A percentile compares a stretch with the other conserved stretches of the same genome.
Evolutionary conservation across 2,329 filamentous ascomycete species (phyloP).

Genomic region (Penicillium palitans): DNA sequence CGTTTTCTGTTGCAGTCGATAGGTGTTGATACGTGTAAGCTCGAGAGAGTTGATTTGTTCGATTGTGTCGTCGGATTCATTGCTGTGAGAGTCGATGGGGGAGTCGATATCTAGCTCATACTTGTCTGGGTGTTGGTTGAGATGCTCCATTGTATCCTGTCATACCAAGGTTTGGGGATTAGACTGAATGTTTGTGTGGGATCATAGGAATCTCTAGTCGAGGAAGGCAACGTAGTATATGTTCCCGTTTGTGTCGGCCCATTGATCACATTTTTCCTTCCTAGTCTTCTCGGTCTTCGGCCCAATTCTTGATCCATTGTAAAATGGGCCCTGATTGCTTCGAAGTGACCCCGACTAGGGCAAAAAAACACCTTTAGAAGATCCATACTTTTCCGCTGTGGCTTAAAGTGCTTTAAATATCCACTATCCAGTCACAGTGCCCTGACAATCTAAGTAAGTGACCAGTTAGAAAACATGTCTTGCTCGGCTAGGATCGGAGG

Average conservation of each 20-base stretch:
- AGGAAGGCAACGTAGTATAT: constrained; percentile 2
- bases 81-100: constrained; percentile 6
- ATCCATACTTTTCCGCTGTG: constrained; percentile 21
- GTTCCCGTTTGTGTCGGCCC: background rate
- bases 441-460: background rate
- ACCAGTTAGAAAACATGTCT: background rate
- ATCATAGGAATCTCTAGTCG: background rate
- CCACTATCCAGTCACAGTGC: constrained; percentile 7
- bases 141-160: constrained; percentile 1
- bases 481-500: constrained; percentile 6
- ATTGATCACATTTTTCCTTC: constrained; percentile 1
- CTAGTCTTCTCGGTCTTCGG: background rate
- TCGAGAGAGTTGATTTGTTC: constrained; percentile 10
- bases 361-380: background rate
- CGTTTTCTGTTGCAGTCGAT: constrained; percentile 12
- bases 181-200: background rate
- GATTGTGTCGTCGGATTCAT: constrained; percentile 13
- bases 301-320: constrained; percentile 2
- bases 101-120: constrained; percentile 6
- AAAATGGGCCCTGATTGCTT: constrained; percentile 9
- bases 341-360: constrained; percentile 1
- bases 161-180: background rate
- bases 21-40: constrained; percentile 11
- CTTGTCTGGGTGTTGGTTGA: background rate
- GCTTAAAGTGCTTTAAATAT: background rate